Evolutionary conservation across 2,329 filamentous ascomycete genomes (phyloP).

Genomic region (Dactylella cylindrospora): DNA sequence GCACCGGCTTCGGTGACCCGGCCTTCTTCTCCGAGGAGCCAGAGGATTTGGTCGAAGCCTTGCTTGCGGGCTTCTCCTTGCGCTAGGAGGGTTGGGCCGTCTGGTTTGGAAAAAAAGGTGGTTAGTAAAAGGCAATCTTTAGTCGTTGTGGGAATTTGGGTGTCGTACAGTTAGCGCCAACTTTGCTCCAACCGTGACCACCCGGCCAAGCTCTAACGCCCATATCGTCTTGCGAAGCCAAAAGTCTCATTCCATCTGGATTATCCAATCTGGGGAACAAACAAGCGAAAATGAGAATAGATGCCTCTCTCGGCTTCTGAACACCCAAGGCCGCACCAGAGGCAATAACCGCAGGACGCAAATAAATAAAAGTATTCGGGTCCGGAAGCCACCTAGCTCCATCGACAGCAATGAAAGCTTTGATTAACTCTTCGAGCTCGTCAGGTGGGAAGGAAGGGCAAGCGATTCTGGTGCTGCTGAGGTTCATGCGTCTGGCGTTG

Average conservation of each 20-base stretch:
- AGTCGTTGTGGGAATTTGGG: not conserved
- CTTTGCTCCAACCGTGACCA: constrained; percentile 87
- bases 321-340: constrained; percentile 79
- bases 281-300: constrained; percentile 77
- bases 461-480: constrained; percentile 66
- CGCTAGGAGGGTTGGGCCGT: constrained; percentile 74
- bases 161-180: constrained; percentile 77
- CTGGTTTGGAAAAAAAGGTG: constrained; percentile 27
- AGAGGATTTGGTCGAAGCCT: constrained; percentile 89
- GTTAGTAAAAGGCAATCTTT: constrained; percentile 13
- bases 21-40: constrained; percentile 77
- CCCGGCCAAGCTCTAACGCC: constrained; percentile 83
- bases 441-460: constrained; percentile 71
- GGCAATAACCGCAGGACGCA: constrained; percentile 84
- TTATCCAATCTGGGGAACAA: constrained; percentile 51
- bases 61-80: constrained; percentile 70
- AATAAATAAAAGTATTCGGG: constrained; percentile 74
- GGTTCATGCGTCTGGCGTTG: constrained; percentile 68
- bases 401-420: constrained; percentile 70
- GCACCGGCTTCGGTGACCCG: constrained; percentile 88
- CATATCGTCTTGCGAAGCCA: constrained; percentile 78
- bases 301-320: constrained; percentile 74
- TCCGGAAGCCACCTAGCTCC: constrained; percentile 77
- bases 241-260: constrained; percentile 54
- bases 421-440: constrained; percentile 73